These are phyloP conservation scores for Suillus decipiens DNA, from an alignment of 768 basidiomycete genomes.

Conservation along the genomic window DNA sequence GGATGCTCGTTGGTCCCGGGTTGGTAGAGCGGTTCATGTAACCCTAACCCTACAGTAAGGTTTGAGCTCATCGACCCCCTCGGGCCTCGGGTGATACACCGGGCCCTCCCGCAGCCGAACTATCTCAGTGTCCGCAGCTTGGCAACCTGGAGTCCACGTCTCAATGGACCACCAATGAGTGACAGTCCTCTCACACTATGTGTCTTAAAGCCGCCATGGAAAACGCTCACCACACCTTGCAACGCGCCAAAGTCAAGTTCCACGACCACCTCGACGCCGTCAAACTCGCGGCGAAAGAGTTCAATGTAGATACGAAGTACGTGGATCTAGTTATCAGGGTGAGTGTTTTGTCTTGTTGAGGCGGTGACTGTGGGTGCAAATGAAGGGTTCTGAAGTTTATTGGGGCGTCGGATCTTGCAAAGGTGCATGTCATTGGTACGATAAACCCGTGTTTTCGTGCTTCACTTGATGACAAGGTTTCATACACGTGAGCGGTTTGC, in stretches of 20 bases:
- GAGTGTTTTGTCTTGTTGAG: slow-evolving; percentile 9
- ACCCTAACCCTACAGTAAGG: slow-evolving; percentile 14
- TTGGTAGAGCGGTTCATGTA: neutral
- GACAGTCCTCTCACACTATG: neutral
- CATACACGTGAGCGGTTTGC: slow-evolving; percentile 55
- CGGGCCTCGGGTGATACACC: no score
- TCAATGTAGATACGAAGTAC: slow-evolving; percentile 43
- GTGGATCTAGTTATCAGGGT: slow-evolving; percentile 63
- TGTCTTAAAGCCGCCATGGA: slow-evolving; percentile 16
- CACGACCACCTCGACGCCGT: slow-evolving; percentile 35
- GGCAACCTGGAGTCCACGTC: neutral
- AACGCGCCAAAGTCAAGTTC: slow-evolving; percentile 16
- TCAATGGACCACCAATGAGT: neutral
- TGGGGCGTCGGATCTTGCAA: slow-evolving; percentile 67
- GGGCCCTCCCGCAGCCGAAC: neutral
- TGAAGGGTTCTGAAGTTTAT: slow-evolving; percentile 54
- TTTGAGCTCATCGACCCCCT: neutral
- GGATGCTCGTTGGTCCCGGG: neutral
- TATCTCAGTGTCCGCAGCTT: neutral
- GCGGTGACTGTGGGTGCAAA: neutral
- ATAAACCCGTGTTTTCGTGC: slow-evolving; percentile 78
- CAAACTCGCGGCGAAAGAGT: slow-evolving; percentile 34
- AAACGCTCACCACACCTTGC: slow-evolving; percentile 10
- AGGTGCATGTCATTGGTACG: slow-evolving; percentile 63
- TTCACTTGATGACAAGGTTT: slow-evolving; percentile 60